Evolutionary conservation across 305 asterid genomes (phyloP).

Genomic region (Fraxinus baroniana): DNA sequence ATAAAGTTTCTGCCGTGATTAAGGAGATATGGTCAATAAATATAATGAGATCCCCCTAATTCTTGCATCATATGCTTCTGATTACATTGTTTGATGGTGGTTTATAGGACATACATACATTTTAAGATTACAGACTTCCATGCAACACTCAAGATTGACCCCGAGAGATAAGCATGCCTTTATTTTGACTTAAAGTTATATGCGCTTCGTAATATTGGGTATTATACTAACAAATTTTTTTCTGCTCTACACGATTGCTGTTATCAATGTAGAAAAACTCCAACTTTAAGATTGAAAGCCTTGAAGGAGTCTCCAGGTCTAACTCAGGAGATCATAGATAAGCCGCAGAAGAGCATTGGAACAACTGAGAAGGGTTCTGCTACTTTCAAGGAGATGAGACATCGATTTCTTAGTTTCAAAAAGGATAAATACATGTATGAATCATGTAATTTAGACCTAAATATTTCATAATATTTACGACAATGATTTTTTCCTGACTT

Average conservation of each 20-base stretch:
- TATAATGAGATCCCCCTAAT: background rate
- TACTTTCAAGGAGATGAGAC: conserved; percentile 66
- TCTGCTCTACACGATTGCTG: conserved; percentile 19
- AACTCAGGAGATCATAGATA: conserved; percentile 41
- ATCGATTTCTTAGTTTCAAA: conserved; percentile 76
- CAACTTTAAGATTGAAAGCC: conserved; percentile 49
- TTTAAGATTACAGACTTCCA: conserved; percentile 49
- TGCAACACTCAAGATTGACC: conserved; percentile 48
- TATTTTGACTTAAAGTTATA: conserved; percentile 21
- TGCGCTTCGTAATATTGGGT: background rate
- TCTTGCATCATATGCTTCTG: conserved; percentile 29
- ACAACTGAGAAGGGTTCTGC: conserved; percentile 34
- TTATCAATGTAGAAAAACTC: conserved; percentile 36
- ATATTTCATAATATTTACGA: background rate
- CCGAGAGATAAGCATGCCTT: conserved; percentile 52
- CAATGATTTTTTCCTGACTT: conserved; percentile 10
- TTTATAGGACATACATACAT: conserved; percentile 45
- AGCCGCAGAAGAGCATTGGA: conserved; percentile 33
- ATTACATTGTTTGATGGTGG: conserved; percentile 35
- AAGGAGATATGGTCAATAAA: conserved; percentile 23
- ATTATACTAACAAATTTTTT: conserved; percentile 26
- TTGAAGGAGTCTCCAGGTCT: conserved; percentile 45
- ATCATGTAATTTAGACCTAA: background rate
- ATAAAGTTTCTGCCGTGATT: background rate
- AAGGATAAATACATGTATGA: conserved; percentile 74